phyloP scores from a whole-genome alignment of 768 basidiomycete species.

The Tulasnella sp. region DNA sequence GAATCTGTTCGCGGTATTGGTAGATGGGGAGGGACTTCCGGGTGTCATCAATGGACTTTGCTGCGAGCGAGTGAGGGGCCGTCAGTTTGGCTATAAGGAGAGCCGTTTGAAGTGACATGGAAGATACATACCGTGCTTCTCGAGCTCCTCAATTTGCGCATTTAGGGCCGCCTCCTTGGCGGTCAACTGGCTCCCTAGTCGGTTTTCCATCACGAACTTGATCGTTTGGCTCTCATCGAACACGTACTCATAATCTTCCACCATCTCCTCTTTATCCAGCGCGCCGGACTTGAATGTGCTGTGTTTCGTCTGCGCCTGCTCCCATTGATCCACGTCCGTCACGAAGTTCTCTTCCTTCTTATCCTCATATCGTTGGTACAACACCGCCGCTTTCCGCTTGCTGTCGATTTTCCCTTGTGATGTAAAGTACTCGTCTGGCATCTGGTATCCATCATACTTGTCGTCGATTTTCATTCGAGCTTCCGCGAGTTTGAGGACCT shows the following conservation, averaged over 20 bases:
- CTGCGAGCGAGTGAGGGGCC: conserved; percentile 30
- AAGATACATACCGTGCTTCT: conserved; percentile 59
- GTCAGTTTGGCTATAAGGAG: background rate
- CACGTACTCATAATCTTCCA: conserved; percentile 90
- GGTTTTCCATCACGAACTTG: conserved; percentile 78
- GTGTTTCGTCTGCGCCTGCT: conserved; percentile 78
- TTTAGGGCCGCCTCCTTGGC: conserved; percentile 78
- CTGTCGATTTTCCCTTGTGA: conserved; percentile 97
- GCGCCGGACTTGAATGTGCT: conserved; percentile 88
- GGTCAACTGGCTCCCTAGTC: conserved; percentile 62
- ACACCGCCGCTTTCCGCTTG: conserved; percentile 84
- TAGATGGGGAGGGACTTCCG: conserved; percentile 91
- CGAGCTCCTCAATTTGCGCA: conserved; percentile 82
- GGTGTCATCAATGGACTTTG: conserved; percentile 82
- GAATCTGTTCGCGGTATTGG: conserved; percentile 73
- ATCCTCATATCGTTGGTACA: conserved; percentile 93
- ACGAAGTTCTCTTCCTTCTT: conserved; percentile 84
- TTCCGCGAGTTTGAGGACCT: conserved; percentile 82
- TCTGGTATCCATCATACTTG: conserved; percentile 88
- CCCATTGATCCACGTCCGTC: conserved; percentile 97
- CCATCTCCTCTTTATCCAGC: conserved; percentile 71
- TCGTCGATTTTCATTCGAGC: conserved; percentile 91
- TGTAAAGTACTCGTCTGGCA: conserved; percentile 96
- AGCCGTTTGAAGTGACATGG: background rate
- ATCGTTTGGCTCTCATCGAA: conserved; percentile 98